Base-by-base conservation (phyloP, 225 moss, liverwort and hornwort genomes). In the Marchantia polymorpha region DNA sequence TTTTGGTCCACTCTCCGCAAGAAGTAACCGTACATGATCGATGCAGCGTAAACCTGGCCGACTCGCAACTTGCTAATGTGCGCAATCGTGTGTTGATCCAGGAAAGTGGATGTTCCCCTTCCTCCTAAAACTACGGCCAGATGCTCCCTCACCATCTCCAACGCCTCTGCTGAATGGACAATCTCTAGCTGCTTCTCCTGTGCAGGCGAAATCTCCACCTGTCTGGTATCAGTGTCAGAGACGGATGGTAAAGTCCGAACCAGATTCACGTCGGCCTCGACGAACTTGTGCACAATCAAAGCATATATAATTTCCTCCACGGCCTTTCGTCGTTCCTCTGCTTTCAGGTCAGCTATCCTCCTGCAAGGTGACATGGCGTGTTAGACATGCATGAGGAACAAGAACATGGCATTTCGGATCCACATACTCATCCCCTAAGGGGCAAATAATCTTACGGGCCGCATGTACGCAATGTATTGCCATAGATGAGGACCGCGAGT, bases 21-120 rank as follows among this genome's bases (percentile, higher is more conserved):
- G 51, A 89, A 89, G n/a, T 89, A 89, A 8, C 89, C 89, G 31
- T 86, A 89, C 89, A 89, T 89, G 9, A 86, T 89, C 0, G 89
- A 89, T 0, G 89, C 89, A 10, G 89, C 89, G 12, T 89, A 89
- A 0, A 89, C 89, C 59, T 89, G 89, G 17, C 89, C 89, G 0
- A 89, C 86, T 30, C 89, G 78, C 19, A 89, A 74, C 55, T 89
- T 89, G 73, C 89, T 89, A 6, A 89, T 89, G 52, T 89, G 89
- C 0, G 89, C 89, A 39, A 89, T 84, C 20, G 84, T 86, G 60
- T 89, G 89, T 11, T 86, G 84, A 64, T 89, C 89, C 13, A 86
- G 80, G 64, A 86, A 89, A 13, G 76, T 82, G 0, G 89, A 86
- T 25, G 84, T 78, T 0, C 84, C 86, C 72, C 83, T 84, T 53